Conservation (phyloP, 371 early-diverging fungal genomes). For the Fennellomyces sp. region DNA sequence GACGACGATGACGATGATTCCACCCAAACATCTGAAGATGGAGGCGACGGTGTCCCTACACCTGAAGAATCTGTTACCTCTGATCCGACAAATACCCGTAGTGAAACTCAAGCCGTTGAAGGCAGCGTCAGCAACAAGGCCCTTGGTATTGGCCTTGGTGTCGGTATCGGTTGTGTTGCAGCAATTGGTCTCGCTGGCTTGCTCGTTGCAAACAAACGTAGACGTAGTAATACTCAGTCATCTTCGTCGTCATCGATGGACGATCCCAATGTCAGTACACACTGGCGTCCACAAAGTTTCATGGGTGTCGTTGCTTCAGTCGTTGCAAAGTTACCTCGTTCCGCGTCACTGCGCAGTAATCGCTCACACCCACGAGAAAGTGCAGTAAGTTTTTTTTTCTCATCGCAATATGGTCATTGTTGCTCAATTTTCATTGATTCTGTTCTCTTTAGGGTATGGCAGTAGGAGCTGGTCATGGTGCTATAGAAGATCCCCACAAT, state of each 20-base stretch:
- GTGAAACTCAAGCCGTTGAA: conserved; percentile 25
- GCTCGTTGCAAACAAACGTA: conserved; percentile 30
- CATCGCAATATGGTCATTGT: background rate
- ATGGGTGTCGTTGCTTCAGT: conserved; percentile 51
- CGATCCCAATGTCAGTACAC: conserved; percentile 27
- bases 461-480: conserved; percentile 21
- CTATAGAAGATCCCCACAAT: conserved; percentile 15
- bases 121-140: conserved; percentile 30
- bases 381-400: background rate
- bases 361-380: conserved; percentile 14
- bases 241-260: conserved; percentile 5
- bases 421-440: background rate
- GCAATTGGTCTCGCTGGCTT: conserved; percentile 46
- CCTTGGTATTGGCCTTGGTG: conserved; percentile 49
- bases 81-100: conserved; percentile 3
- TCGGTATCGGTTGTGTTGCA: conserved; percentile 44
- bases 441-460: conserved; percentile 13
- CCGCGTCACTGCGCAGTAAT: conserved; percentile 45
- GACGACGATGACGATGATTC: background rate
- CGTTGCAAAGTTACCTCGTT: conserved; percentile 46
- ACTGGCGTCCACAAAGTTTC: conserved; percentile 53
- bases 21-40: background rate
- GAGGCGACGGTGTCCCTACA: background rate
- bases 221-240: conserved; percentile 6
- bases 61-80: background rate